These are phyloP conservation scores for Cryphonectria carpinicola DNA, from an alignment of 2,329 filamentous ascomycete species.

Conservation along the genomic window DNA sequence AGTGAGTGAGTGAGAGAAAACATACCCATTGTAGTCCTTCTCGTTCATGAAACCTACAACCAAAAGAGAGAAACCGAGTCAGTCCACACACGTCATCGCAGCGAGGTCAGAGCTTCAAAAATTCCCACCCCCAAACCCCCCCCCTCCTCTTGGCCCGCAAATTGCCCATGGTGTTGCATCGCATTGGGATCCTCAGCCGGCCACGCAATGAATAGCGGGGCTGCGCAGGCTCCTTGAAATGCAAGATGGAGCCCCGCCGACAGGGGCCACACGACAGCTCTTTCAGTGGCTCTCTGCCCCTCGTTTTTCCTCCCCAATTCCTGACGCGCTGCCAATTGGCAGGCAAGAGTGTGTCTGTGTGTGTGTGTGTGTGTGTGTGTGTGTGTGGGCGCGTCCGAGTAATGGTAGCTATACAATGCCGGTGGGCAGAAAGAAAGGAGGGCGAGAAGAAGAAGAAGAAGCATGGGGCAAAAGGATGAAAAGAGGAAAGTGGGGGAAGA, in stretches of 20 bases:
- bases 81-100: slow-evolving; percentile 21
- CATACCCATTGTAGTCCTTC: slow-evolving; percentile 92
- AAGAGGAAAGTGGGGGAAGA: not conserved
- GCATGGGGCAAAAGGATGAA: not conserved
- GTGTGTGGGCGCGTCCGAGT: not conserved
- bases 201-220: slow-evolving; percentile 22
- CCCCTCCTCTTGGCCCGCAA: slow-evolving; percentile 9
- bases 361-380: too few species aligned
- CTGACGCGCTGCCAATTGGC: slow-evolving; percentile 12
- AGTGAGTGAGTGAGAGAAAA: slow-evolving; percentile 22
- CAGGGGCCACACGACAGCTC: slow-evolving; percentile 5
- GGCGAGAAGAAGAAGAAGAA: too few species aligned
- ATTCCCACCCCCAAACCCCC: not conserved
- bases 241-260: slow-evolving; percentile 21
- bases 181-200: slow-evolving; percentile 8
- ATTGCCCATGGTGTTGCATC: slow-evolving; percentile 18
- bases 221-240: slow-evolving; percentile 17
- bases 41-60: slow-evolving; percentile 89
- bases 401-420: not conserved
- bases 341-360: not conserved
- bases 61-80: slow-evolving; percentile 20
- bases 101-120: not conserved
- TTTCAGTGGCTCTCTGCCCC: slow-evolving; percentile 1
- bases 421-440: not conserved
- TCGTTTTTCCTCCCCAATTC: slow-evolving; percentile 6